phyloP scores from a whole-genome alignment of 768 basidiomycete species.

The Kockovaella imperatae region DNA sequence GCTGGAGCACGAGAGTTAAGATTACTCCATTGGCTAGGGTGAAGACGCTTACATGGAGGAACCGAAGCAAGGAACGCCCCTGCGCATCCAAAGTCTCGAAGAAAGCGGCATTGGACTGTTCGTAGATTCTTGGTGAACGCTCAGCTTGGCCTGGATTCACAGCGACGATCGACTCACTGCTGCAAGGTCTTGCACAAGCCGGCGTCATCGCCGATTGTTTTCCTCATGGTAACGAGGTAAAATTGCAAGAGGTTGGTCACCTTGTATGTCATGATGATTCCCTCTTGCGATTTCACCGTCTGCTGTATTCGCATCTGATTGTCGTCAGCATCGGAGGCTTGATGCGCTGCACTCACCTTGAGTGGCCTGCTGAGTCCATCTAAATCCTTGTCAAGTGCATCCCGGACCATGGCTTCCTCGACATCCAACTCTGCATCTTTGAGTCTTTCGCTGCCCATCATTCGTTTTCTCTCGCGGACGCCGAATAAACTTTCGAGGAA shows the following conservation, averaged over 20 bases:
- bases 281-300: constrained; percentile 87
- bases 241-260: constrained; percentile 93
- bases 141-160: neutral
- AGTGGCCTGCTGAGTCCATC: constrained; percentile 80
- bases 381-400: constrained; percentile 72
- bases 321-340: neutral
- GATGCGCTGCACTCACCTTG: constrained; percentile 53
- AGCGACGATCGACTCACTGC: constrained; percentile 54
- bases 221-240: constrained; percentile 82
- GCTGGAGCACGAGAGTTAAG: constrained; percentile 24
- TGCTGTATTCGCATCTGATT: constrained; percentile 77
- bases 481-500: constrained; percentile 83
- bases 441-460: constrained; percentile 57
- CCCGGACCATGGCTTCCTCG: constrained; percentile 70
- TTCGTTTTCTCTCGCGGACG: constrained; percentile 58
- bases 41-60: constrained; percentile 48
- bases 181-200: constrained; percentile 64
- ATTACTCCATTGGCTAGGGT: neutral
- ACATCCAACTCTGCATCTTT: constrained; percentile 48
- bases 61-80: constrained; percentile 56
- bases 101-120: constrained; percentile 72
- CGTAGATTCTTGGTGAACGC: constrained; percentile 57
- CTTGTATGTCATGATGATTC: constrained; percentile 82
- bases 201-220: constrained; percentile 81
- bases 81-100: constrained; percentile 80